Base-by-base conservation (phyloP, 2,329 filamentous ascomycete species). In the Fusarium phyllophilum region DNA sequence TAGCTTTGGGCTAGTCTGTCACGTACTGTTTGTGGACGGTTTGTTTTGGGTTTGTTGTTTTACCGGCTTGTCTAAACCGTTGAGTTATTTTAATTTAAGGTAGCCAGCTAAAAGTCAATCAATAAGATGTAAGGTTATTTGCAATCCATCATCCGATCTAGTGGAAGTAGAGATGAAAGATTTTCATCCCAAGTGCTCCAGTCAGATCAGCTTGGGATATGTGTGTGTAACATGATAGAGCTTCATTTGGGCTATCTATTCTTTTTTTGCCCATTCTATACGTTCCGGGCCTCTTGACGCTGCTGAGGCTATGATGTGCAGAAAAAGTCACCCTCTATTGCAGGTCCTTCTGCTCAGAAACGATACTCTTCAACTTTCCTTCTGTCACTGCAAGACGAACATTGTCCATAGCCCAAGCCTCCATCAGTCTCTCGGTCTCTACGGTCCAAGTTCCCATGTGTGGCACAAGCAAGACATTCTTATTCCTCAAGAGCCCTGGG, bases 381-480 rank as follows among this genome's bases (percentile, higher is more conserved):
- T 86, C 86, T 72, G 89, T 85, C 11, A 95, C 75, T 4, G 91
- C 93, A 73, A 85, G 82, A 29, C 87, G 85, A 38, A 95, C 87
- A 78, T 96, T 96, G 36, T 86, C 87, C 74, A 96, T 91, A 44
- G 89, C 88, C 91, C 91, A 94, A 78, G 90, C 87, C 83, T 96
- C 94, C 93, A 96, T 91, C 81, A 89, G 88, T 48, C 82, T 84
- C 80, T 88, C 85, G 12, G 88, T 89, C 83, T 90, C 94, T 34
- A 90, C 84, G 1, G 93, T 96, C 87, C 89, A 94, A 1, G 94
- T 97, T 1, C 94, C 94, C 93, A 97, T 93, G 81, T 97, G 94
- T 58, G 94, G 94, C 41, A 97, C 84, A 34, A 97, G 85, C 77
- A 96, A 85, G 29, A 94, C 93, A 75, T 90, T 88, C 5, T 89